These are phyloP conservation scores for Brassica nigra DNA, from an alignment of 345 rosid genomes.

Conservation along the genomic window DNA sequence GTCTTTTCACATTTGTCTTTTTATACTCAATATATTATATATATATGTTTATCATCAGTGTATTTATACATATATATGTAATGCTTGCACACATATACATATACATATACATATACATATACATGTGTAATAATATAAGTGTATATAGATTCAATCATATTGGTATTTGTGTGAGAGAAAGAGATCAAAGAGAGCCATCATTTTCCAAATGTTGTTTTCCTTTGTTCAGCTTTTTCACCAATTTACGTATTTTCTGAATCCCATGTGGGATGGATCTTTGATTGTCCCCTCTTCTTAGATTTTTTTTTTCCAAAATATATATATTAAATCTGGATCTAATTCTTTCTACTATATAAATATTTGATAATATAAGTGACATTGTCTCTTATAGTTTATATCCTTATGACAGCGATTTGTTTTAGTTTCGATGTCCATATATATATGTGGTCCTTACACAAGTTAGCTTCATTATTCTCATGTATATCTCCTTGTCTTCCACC, in stretches of 20 bases:
- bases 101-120: background rate
- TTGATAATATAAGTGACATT: conserved; percentile 21
- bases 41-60: conserved; percentile 2
- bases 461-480: conserved; percentile 44
- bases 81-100: background rate
- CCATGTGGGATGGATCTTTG: conserved; percentile 46
- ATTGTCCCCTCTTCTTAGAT: conserved; percentile 44
- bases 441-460: conserved; percentile 43
- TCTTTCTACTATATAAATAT: conserved; percentile 19
- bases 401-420: conserved; percentile 35
- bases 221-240: conserved; percentile 43
- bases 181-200: conserved; percentile 45
- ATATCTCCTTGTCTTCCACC: conserved; percentile 27
- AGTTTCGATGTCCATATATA: conserved; percentile 20
- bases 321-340: conserved; percentile 13
- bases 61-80: background rate
- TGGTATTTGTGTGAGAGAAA: conserved; percentile 32
- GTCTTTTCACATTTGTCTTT: conserved; percentile 92
- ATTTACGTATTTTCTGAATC: conserved; percentile 40
- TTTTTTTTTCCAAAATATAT: conserved; percentile 16
- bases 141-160: conserved; percentile 27
- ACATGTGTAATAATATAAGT: background rate
- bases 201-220: conserved; percentile 45
- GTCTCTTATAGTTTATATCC: conserved; percentile 43
- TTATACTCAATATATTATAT: conserved; percentile 19